Percentiles rank a stretch among this genome's conserved stretches.
Conservation (phyloP, 352 stramenopile genomes). For the Phytophthora chlamydospora region DNA sequence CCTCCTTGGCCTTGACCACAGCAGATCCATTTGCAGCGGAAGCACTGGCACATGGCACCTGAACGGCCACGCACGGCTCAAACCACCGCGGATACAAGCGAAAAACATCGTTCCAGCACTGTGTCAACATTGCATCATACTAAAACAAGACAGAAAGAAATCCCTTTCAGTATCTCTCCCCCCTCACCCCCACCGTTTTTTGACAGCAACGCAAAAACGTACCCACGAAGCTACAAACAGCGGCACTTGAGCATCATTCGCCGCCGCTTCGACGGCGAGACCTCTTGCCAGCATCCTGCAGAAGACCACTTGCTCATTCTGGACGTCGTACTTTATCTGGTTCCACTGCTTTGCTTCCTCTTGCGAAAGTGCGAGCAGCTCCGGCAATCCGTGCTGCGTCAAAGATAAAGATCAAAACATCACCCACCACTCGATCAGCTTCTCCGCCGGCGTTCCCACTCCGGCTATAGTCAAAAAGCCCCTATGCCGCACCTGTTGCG, state of each 20-base stretch:
- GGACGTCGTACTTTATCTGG: conserved; percentile 41
- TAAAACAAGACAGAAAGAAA: conserved; percentile 15
- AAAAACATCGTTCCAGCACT: conserved; percentile 64
- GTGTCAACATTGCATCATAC: conserved; percentile 48
- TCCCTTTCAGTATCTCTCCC: background rate
- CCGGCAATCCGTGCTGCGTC: conserved; percentile 58
- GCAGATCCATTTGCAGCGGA: background rate
- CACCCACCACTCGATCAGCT: conserved; percentile 7
- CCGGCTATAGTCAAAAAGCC: conserved; percentile 31
- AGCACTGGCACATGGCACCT: conserved; percentile 20
- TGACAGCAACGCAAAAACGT: background rate
- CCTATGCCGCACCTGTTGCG: conserved; percentile 44
- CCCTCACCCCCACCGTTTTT: background rate
- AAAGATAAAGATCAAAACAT: conserved; percentile 3
- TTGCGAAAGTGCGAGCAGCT: conserved; percentile 53
- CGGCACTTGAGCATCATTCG: conserved; percentile 22
- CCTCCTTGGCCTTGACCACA: conserved; percentile 49
- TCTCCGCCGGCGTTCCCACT: background rate
- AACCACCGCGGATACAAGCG: conserved; percentile 74
- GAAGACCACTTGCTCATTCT: conserved; percentile 44
- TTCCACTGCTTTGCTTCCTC: conserved; percentile 49
- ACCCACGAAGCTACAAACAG: conserved; percentile 38
- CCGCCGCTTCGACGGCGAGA: conserved; percentile 23
- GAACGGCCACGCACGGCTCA: conserved; percentile 45
- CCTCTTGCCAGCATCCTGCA: conserved; percentile 30